Percentiles rank a stretch among this genome's conserved stretches.
phyloP scores from a whole-genome alignment of 2,329 filamentous ascomycete genomes.

The Talaromyces islandicus region DNA sequence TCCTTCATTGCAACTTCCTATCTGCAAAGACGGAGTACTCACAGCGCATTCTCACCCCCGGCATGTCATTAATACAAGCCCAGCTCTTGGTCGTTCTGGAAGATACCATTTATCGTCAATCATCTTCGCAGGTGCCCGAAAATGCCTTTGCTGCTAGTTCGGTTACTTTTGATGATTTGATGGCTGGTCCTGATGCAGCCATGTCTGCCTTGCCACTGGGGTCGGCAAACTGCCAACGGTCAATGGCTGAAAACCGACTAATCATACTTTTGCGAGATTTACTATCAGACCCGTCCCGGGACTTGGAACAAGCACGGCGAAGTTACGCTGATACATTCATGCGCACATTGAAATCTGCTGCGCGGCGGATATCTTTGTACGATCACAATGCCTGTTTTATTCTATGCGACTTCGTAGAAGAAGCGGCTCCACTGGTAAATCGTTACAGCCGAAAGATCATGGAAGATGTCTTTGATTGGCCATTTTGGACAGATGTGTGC shows the following conservation, averaged over 20 bases:
- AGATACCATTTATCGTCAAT: conserved; percentile 73
- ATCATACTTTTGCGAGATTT: conserved; percentile 78
- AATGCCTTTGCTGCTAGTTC: conserved; percentile 43
- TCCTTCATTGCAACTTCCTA: conserved; percentile 69
- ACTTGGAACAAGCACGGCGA: conserved; percentile 51
- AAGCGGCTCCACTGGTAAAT: conserved; percentile 63
- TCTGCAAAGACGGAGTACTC: conserved; percentile 48
- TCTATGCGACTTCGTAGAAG: conserved; percentile 86
- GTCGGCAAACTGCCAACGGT: conserved; percentile 64
- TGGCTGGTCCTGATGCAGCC: conserved; percentile 61
- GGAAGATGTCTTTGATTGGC: conserved; percentile 50
- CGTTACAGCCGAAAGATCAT: conserved; percentile 51
- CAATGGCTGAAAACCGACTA: conserved; percentile 84
- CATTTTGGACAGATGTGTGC: conserved; percentile 79
- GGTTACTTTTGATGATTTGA: conserved; percentile 61
- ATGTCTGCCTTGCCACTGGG: conserved; percentile 58
- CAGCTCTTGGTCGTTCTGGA: conserved; percentile 76
- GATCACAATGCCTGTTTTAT: conserved; percentile 81
- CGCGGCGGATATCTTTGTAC: conserved; percentile 70
- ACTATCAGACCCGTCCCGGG: conserved; percentile 56
- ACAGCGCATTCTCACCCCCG: conserved; percentile 64
- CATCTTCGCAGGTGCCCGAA: conserved; percentile 39
- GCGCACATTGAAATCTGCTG: conserved; percentile 64
- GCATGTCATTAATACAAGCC: conserved; percentile 72
- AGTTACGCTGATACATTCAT: conserved; percentile 74